phyloP scores from a whole-genome alignment of 331 rosid genomes.

The Prunus yedoensis region DNA sequence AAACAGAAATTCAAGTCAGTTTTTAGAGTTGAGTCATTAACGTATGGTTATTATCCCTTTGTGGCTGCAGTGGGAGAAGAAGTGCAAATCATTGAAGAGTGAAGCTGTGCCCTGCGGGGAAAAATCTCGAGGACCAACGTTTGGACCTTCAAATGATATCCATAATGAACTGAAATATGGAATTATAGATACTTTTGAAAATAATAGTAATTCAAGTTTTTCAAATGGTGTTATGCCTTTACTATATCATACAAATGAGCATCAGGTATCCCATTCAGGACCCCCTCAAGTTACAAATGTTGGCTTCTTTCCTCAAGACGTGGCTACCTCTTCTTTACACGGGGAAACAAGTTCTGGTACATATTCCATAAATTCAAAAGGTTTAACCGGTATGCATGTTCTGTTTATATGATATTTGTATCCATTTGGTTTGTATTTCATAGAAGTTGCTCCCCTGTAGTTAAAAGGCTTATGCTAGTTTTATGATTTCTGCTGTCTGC shows the following conservation, averaged over 20 bases:
- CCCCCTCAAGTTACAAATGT: conserved; percentile 36
- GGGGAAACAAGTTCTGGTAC: conserved; percentile 36
- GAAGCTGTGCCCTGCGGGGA: conserved; percentile 38
- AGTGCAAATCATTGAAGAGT: conserved; percentile 39
- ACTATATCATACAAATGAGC: conserved; percentile 80
- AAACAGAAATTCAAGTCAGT: background rate
- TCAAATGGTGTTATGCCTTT: conserved; percentile 90
- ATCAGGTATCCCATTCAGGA: conserved; percentile 78
- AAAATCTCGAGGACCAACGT: conserved; percentile 30
- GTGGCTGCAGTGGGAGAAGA: conserved; percentile 81
- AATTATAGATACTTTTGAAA: conserved; percentile 65
- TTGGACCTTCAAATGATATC: conserved; percentile 82
- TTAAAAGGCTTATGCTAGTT: conserved; percentile 19
- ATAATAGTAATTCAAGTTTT: conserved; percentile 55
- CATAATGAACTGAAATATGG: conserved; percentile 65
- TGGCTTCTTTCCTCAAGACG: conserved; percentile 32
- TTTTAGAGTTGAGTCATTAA: conserved; percentile 2
- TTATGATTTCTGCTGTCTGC: conserved; percentile 22
- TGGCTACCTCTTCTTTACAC: conserved; percentile 33
- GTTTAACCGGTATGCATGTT: conserved; percentile 43
- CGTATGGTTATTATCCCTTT: background rate
- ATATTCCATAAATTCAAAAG: conserved; percentile 32
- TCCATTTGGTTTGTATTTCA: background rate
- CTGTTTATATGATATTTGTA: conserved; percentile 9
- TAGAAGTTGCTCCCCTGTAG: background rate